A percentile compares a stretch with the other conserved stretches of the same genome.
Conservation (phyloP, 768 basidiomycete species). For the Boletus pseudopeckii region DNA sequence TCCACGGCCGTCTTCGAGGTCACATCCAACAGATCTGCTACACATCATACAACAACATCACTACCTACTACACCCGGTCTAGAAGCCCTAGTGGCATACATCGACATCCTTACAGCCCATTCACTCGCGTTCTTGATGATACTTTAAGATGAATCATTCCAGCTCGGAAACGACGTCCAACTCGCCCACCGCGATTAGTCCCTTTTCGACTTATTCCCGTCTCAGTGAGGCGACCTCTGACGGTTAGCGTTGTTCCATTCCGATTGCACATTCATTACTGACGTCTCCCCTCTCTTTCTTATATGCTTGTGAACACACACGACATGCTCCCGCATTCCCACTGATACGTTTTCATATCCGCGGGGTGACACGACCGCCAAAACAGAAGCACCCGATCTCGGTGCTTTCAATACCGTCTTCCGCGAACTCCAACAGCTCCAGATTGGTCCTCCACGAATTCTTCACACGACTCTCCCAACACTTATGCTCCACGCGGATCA, state of each 20-base stretch:
- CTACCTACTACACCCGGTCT: background rate
- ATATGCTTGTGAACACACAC: background rate
- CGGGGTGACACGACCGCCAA: background rate
- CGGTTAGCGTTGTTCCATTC: slow-evolving; percentile 26
- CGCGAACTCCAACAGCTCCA: slow-evolving; percentile 61
- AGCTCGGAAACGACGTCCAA: slow-evolving; percentile 36
- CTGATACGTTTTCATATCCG: slow-evolving; percentile 14
- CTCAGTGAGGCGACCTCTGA: slow-evolving; percentile 55
- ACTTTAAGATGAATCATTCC: slow-evolving; percentile 30
- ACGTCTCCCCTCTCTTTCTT: background rate
- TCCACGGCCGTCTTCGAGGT: background rate
- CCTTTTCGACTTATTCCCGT: slow-evolving; percentile 37
- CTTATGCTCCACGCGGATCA: background rate
- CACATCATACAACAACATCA: background rate
- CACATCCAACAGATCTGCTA: background rate
- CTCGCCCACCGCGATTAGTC: slow-evolving; percentile 35
- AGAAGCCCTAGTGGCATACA: background rate
- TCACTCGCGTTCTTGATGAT: slow-evolving; percentile 17
- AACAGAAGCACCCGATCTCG: slow-evolving; percentile 68
- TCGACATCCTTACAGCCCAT: background rate
- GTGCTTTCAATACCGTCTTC: slow-evolving; percentile 67
- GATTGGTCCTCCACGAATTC: slow-evolving; percentile 36
- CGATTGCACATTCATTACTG: background rate
- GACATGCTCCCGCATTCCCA: slow-evolving; percentile 1
- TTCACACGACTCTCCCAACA: slow-evolving; percentile 17